Evolutionary conservation across 495 filamentous ascomycete genomes (phyloP).

Genomic region (Aspergillus baeticus): DNA sequence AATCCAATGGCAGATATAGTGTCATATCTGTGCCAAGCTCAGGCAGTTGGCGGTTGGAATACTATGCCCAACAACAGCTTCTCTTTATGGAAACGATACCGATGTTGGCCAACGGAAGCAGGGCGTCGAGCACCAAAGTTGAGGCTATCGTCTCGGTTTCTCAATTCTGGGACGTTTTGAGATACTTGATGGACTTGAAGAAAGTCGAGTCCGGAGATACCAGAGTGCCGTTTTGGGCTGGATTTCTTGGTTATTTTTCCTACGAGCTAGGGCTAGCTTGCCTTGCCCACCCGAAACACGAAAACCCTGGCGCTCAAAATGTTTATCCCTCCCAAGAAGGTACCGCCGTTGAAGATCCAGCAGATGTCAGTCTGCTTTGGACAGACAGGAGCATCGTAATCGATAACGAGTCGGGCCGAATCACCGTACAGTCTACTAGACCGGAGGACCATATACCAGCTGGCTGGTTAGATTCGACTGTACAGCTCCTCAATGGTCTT

Average conservation of each 20-base stretch:
- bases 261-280: conserved; percentile 78
- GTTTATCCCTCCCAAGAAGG: not conserved
- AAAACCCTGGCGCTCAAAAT: not conserved
- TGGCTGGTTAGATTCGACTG: conserved; percentile 41
- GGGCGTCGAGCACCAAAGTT: not conserved
- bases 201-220: conserved; percentile 41
- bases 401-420: conserved; percentile 60
- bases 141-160: conserved; percentile 27
- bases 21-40: conserved; percentile 43
- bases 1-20: conserved; percentile 41
- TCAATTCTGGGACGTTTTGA: conserved; percentile 43
- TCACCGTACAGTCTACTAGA: conserved; percentile 64
- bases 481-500: conserved; percentile 21
- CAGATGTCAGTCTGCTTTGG: conserved; percentile 77
- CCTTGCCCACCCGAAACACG: conserved; percentile 34
- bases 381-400: conserved; percentile 77
- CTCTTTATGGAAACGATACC: conserved; percentile 26
- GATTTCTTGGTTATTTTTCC: conserved; percentile 84
- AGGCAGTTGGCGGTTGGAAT: conserved; percentile 44
- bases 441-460: conserved; percentile 32
- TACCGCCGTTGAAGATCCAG: conserved; percentile 41
- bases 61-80: conserved; percentile 24
- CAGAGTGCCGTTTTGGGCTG: conserved; percentile 74
- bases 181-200: conserved; percentile 54
- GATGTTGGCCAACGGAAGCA: not conserved